Base-by-base conservation (phyloP, 139 green algal species). In the Picochlorum sp. region DNA sequence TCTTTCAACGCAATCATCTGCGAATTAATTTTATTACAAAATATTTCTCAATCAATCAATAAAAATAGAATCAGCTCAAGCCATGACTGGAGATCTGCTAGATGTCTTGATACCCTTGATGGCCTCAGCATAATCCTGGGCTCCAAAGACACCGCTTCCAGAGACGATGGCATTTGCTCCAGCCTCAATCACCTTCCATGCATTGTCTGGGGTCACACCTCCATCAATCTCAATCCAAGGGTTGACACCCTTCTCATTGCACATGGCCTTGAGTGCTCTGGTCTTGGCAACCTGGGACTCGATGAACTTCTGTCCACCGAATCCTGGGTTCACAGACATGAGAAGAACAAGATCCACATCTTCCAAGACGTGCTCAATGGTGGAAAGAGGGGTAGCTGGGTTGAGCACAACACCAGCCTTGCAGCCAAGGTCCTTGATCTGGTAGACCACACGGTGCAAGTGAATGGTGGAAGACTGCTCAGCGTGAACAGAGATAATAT, bases 151-250 rank as follows among this genome's bases (percentile, higher is more conserved):
- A 37, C 91, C 94, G 45, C 86, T 96, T 56, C 94, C 94, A 20
- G 89, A 88, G 2, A 99, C 94, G 28, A 99, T 72, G 6, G 94
- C 92, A 80, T 99, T 99, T 50, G 89, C 89, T 49, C 94, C 92
- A 3, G 84, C 92, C 46, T 97, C 90, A 60, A 96, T 95, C 20
- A 86, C 76, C 83, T 94, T 89, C 69, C 86, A 92, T 13, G 94
- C 93, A 70, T 99, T 99, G 44, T 82, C 89, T 28, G 90, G 89
- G 9, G 76, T 89, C 21, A 98, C 87, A 59, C 94, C 94, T 47
- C 94, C 94, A 63, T 99, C 94, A 7, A 98, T 82, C 83, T 99
- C 92, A 62, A 99, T 98, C 94, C 94, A 99, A 23, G 94, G 94
- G 82, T 98, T 89, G 23, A 95, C 84, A 21, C 90, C 90, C 72